Percentiles rank a stretch among this genome's conserved stretches.
Evolutionary conservation across 345 rosid species (phyloP).

Genomic region (Heritiera fomes): DNA sequence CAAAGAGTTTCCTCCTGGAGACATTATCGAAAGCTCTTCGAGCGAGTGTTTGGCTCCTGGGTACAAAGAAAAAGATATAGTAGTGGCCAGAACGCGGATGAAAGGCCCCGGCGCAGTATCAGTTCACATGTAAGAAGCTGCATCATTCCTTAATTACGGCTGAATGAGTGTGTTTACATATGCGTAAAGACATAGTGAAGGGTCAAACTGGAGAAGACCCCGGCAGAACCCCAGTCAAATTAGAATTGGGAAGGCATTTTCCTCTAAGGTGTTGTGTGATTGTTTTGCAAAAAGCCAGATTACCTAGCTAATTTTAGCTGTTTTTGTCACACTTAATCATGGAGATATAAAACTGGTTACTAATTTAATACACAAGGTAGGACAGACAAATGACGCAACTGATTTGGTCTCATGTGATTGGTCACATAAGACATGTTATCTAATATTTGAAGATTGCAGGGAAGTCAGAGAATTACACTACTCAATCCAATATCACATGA

Average conservation of each 20-base stretch:
- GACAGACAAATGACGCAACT: constrained; percentile 16
- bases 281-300: constrained; percentile 29
- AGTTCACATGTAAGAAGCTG: too few relatives aligned
- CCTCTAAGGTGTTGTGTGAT: constrained; percentile 26
- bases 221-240: constrained; percentile 7
- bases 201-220: constrained; percentile 12
- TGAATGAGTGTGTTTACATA: not conserved
- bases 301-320: constrained; percentile 36
- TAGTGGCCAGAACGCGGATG: too few relatives aligned
- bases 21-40: too few relatives aligned
- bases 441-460: constrained; percentile 19
- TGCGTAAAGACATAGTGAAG: not conserved
- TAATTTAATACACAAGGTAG: constrained; percentile 5
- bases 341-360: constrained; percentile 17
- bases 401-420: constrained; percentile 27
- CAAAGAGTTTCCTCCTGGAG: too few relatives aligned
- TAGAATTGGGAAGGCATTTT: constrained; percentile 23
- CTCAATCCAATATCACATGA: constrained; percentile 23
- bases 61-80: too few relatives aligned
- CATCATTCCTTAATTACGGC: too few relatives aligned
- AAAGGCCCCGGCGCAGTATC: too few relatives aligned
- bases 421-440: constrained; percentile 30
- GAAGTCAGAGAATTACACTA: constrained; percentile 22
- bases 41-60: too few relatives aligned
- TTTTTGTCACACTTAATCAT: constrained; percentile 7